Percentiles rank a stretch among this genome's conserved stretches.
Evolutionary conservation across 257 asterid genomes (phyloP).

Genomic region (Misopates orontium): DNA sequence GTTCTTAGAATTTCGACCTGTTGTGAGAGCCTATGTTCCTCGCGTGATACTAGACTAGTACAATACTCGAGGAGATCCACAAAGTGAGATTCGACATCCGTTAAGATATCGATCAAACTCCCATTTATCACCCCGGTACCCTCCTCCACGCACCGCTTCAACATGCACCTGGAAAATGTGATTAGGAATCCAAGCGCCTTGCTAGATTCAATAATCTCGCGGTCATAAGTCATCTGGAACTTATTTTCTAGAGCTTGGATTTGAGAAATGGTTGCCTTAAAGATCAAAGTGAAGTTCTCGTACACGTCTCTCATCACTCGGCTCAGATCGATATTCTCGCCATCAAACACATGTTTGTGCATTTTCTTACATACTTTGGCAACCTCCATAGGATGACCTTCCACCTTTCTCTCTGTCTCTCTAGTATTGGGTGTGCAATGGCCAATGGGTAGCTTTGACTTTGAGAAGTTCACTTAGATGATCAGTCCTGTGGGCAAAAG

Average conservation of each 20-base stretch:
- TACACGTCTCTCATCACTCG: constrained; percentile 2
- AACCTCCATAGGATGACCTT: background rate
- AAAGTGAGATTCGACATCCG: constrained; percentile 1
- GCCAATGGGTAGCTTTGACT: too few relatives aligned
- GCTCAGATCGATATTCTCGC: background rate
- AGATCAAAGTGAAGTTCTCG: background rate
- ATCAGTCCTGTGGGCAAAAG: too few relatives aligned
- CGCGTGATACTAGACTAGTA: background rate
- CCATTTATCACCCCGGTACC: background rate
- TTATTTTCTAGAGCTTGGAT: background rate
- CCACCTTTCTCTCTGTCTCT: background rate
- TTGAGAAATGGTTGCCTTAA: background rate
- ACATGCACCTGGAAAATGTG: constrained; percentile 3
- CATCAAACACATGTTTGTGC: background rate
- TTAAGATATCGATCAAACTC: background rate
- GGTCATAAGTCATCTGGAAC: background rate
- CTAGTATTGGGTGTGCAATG: too few relatives aligned
- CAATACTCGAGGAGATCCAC: background rate
- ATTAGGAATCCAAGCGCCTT: background rate
- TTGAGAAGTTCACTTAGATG: too few relatives aligned
- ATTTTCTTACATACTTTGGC: background rate
- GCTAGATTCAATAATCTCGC: too few relatives aligned
- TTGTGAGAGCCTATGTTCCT: background rate
- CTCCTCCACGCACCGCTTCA: background rate
- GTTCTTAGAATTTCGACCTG: too few relatives aligned